Evolutionary conservation across 208 protist genomes (phyloP), one percentile per base, ranked within the genome.

Genomic region (Willaertia magna): DNA sequence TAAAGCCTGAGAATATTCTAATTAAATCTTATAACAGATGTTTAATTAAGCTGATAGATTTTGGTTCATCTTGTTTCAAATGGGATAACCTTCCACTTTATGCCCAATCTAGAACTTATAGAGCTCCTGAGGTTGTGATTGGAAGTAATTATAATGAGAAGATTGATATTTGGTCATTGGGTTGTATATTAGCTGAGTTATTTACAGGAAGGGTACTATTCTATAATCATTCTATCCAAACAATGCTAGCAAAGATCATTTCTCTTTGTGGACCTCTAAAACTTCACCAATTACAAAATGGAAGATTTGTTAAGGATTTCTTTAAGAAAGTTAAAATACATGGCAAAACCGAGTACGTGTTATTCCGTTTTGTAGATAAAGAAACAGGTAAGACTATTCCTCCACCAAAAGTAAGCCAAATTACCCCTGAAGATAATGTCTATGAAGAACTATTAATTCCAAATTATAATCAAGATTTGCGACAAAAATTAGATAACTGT

Each of bases 1-100:
- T 98, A 40, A 98, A 98, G 89, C 96, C 96, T 40, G 96, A 98
- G 90, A 98, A 98, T 91, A 97, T 98, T 86, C 92, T 98, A 55
- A 97, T 98, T 88, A 91, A 96, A 67, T 96, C 93, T 2, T 95
- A 97, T 89, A 92, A 92, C 59, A 91, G 92, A 46, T 98, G 96
- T 88, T 89, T 95, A 52, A 91, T 98, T 49, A 98, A 98, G 90
- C 92, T 98, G 43, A 97, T 98, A 86, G 96, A 98, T 90, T 97
- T 98, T 89, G 96, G 96, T 79, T 97, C 93, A 84, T 95, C 91
- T 79, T 97, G 95, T 89, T 98, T 97, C 92, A 92, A 93, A 84
- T 97, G 91, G 61, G 96, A 98, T 88, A 93, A 97, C 89, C 91
- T 97, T 42, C 96, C 93, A 86, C 96, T 93, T 18, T 97, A 97